A percentile compares a stretch with the other conserved stretches of the same genome.
Conservation (phyloP, 2,329 filamentous ascomycete species). For the Sporothrix inflata region DNA sequence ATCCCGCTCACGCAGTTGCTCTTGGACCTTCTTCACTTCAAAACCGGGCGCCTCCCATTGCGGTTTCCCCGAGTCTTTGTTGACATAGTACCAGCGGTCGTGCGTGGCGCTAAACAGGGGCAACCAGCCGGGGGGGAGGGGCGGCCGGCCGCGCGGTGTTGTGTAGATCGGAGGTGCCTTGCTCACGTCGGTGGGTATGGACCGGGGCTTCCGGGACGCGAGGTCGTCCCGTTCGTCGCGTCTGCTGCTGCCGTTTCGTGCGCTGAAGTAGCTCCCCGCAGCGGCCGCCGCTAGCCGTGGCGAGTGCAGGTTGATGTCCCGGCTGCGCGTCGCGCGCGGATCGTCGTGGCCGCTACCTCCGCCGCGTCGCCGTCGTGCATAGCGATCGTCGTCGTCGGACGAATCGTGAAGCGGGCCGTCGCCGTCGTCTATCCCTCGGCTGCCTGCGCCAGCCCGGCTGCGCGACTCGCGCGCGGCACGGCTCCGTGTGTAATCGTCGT, state of each 20-base stretch:
- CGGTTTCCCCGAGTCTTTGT: slow-evolving; percentile 57
- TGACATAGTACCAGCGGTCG: slow-evolving; percentile 61
- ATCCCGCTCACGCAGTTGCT: background rate
- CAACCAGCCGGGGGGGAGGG: slow-evolving; percentile 57
- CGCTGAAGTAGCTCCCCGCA: background rate
- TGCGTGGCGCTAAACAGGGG: slow-evolving; percentile 58
- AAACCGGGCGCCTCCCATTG: slow-evolving; percentile 56
- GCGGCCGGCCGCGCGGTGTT: slow-evolving; percentile 44
- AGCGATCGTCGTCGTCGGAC: background rate
- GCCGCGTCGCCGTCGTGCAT: background rate
- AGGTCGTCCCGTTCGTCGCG: background rate
- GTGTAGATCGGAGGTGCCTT: slow-evolving; percentile 29
- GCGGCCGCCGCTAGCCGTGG: background rate
- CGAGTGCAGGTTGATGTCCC: slow-evolving; percentile 1
- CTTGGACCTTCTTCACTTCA: slow-evolving; percentile 10
- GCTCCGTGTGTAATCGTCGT: slow-evolving; percentile 2
- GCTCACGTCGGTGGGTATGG: background rate
- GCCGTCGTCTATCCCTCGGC: background rate
- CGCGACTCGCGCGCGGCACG: background rate
- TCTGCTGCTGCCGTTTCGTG: background rate
- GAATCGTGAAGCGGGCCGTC: background rate
- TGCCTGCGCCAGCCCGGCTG: background rate
- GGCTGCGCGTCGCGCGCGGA: background rate
- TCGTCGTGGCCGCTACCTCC: background rate
- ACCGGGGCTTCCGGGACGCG: slow-evolving; percentile 4